Evolutionary conservation across 306 rosid species (phyloP).

Genomic region (Carpinus fangiana): DNA sequence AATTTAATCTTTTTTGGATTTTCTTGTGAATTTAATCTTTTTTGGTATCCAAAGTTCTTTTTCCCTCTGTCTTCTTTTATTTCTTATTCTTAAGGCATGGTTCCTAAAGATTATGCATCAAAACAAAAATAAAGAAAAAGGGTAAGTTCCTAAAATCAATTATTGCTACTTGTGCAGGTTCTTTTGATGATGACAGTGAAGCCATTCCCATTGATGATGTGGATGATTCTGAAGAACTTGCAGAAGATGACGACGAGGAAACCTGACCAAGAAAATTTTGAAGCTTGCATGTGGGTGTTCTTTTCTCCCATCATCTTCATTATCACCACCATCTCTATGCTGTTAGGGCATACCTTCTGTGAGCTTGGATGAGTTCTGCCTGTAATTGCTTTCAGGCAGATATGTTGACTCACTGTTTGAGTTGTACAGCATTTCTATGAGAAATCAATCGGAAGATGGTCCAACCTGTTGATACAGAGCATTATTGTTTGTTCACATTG

Average conservation of each 20-base stretch:
- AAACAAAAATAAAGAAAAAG: neutral
- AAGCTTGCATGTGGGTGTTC: constrained; percentile 14
- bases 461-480: neutral
- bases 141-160: neutral
- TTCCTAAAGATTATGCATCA: neutral
- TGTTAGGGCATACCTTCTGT: neutral
- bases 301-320: neutral
- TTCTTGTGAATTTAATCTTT: too few relatives aligned
- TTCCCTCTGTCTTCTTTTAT: too few relatives aligned
- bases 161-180: constrained; percentile 33
- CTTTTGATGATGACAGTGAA: constrained; percentile 43
- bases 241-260: constrained; percentile 35
- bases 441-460: neutral
- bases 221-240: constrained; percentile 57
- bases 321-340: neutral
- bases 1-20: too few relatives aligned
- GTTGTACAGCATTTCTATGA: neutral
- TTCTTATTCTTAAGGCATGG: neutral
- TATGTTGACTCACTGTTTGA: neutral
- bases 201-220: constrained; percentile 80
- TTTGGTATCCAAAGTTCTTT: too few relatives aligned
- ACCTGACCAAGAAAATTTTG: constrained; percentile 26
- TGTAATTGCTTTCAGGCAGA: neutral
- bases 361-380: neutral
- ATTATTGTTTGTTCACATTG: neutral